phyloP scores from a whole-genome alignment of 164 flowering plant genomes.

The Amborella trichopoda region DNA sequence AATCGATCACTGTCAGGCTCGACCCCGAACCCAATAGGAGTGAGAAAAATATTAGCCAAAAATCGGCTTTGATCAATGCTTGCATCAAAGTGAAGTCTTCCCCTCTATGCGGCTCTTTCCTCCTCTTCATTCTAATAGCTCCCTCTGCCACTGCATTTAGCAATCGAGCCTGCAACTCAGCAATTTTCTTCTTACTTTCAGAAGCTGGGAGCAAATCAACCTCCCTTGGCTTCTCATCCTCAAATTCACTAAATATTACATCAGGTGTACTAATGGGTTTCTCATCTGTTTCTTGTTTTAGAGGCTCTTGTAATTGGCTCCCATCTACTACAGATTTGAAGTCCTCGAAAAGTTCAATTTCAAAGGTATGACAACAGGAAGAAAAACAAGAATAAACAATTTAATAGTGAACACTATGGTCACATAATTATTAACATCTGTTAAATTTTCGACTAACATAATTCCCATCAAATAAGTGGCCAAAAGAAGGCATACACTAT shows the following conservation, averaged over 20 bases:
- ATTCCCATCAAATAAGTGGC: conserved; percentile 97
- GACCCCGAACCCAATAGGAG: conserved; percentile 88
- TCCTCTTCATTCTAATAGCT: conserved; percentile 86
- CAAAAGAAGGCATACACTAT: conserved; percentile 69
- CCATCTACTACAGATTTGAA: conserved; percentile 35
- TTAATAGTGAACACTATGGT: conserved; percentile 42
- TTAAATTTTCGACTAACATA: conserved; percentile 79
- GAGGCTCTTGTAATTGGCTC: conserved; percentile 36
- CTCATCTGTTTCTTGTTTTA: conserved; percentile 30
- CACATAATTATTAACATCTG: conserved; percentile 43
- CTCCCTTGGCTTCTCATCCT: conserved; percentile 82
- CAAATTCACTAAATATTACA: conserved; percentile 81
- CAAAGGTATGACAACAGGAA: conserved; percentile 66
- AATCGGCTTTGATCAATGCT: conserved; percentile 91
- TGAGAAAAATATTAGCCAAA: conserved; percentile 86
- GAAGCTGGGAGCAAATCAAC: conserved; percentile 75
- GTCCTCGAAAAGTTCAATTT: conserved; percentile 23
- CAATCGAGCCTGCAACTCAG: conserved; percentile 66
- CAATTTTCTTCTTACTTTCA: conserved; percentile 76
- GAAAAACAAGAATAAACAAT: conserved; percentile 48
- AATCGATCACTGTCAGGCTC: conserved; percentile 98
- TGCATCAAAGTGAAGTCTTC: conserved; percentile 89
- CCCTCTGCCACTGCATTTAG: conserved; percentile 97
- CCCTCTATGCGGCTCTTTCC: conserved; percentile 86
- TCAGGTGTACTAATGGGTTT: conserved; percentile 24